Conservation (phyloP, 2,329 filamentous ascomycete genomes). For the Nemania diffusa region DNA sequence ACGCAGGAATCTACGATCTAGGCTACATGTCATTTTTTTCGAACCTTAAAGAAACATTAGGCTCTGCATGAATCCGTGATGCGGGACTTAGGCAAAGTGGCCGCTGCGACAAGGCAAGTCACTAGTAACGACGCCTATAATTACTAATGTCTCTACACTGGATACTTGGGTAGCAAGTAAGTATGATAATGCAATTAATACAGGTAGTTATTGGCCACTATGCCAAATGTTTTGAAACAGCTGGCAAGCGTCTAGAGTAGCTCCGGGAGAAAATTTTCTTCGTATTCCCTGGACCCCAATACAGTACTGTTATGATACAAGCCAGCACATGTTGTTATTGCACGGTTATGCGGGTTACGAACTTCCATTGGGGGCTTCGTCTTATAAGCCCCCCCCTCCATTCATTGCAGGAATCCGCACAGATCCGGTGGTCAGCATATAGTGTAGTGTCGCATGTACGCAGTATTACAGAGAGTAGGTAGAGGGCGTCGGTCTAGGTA, state of each 20-base stretch:
- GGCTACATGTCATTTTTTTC: background rate
- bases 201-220: background rate
- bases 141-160: background rate
- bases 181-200: background rate
- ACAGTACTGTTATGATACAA: conserved; percentile 4
- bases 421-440: background rate
- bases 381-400: conserved; percentile 4
- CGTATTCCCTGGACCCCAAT: conserved; percentile 20
- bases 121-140: conserved; percentile 7
- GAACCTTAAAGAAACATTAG: conserved; percentile 3
- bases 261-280: conserved; percentile 1
- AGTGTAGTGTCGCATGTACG: background rate
- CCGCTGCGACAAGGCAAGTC: conserved; percentile 6
- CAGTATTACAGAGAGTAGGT: background rate
- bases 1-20: conserved; percentile 27
- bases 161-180: background rate
- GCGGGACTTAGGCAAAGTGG: background rate
- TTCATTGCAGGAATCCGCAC: conserved; percentile 2
- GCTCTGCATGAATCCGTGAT: background rate
- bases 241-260: conserved; percentile 10
- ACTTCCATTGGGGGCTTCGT: conserved; percentile 16
- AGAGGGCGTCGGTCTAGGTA: conserved; percentile 32
- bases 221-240: conserved; percentile 19
- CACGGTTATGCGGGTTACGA: conserved; percentile 21
- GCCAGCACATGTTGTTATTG: conserved; percentile 7